phyloP scores from a whole-genome alignment of 768 basidiomycete species.

The Dioszegia hungarica region DNA sequence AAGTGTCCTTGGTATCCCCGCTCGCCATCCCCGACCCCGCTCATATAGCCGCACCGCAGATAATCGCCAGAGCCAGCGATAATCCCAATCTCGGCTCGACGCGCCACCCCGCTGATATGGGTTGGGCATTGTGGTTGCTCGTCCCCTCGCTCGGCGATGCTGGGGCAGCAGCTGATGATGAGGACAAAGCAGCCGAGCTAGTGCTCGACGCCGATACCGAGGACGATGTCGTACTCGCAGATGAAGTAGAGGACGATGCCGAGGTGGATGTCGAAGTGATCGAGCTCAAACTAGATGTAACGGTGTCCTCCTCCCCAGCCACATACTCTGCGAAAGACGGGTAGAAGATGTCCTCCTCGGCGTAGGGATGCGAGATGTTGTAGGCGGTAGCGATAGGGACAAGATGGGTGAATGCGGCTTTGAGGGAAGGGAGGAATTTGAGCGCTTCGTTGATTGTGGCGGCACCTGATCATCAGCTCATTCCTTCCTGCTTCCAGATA shows the following conservation, averaged over 20 bases:
- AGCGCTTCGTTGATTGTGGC: slow-evolving; percentile 19
- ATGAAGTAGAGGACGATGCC: neutral
- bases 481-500: too few species aligned
- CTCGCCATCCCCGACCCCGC: too few species aligned
- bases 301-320: neutral
- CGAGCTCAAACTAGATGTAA: neutral
- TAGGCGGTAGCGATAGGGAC: slow-evolving; percentile 39
- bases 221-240: neutral
- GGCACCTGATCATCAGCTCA: slow-evolving; percentile 45
- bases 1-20: too few species aligned
- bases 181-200: neutral
- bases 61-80: too few species aligned
- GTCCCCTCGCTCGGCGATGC: neutral
- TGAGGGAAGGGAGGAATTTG: slow-evolving; percentile 28
- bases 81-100: too few species aligned
- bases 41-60: too few species aligned
- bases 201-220: neutral
- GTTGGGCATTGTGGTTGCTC: slow-evolving; percentile 1
- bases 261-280: neutral
- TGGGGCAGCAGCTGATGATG: neutral
- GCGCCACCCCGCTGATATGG: neutral
- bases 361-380: slow-evolving; percentile 47
- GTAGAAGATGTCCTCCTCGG: slow-evolving; percentile 37
- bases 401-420: slow-evolving; percentile 37
- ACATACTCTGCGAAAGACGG: slow-evolving; percentile 29